Evolutionary conservation across 1,284 basidiomycete species (phyloP), one percentile per base, ranked within the genome.

Genomic region (Fomitiporia mediterranea): DNA sequence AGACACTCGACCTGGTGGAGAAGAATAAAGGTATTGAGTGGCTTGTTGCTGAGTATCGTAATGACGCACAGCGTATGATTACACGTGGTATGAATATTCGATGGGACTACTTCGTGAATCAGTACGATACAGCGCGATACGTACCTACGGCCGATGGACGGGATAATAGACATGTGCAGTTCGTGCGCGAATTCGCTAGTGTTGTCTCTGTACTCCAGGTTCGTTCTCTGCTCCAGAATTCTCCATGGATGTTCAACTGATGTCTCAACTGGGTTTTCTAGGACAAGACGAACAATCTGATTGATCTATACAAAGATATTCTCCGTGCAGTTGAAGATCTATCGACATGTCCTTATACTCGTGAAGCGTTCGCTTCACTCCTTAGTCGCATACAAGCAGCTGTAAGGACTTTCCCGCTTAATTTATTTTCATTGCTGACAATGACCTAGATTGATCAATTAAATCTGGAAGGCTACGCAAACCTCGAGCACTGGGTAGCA

Each of bases 71-170:
- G 72, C 78, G 90, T 67, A 94, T 96, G 90, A 89, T 97, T 60
- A 79, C 79, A 11, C 85, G 86, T 71, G 94, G 93, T 88, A 92
- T 98, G 88, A 84, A 83, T 64, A 90, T 96, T 63, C 86, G 91
- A 39, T 99, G 96, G 97, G 97, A 99, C 69, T 84, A 94, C 70
- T 94, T 99, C 63, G 89, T 96, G 63, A 94, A 91, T 65, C 89
- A 93, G 52, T 96, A 92, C 67, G 92, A 95, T 65, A 83, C 86
- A 2, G 77, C 84, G 27, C 78, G 91, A 60, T 89, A 86, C 68
- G 78, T 89, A 2, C 75, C 86, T 0, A 76, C 80, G 47, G 76
- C 80, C 25, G 90, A 93, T 63, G 84, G 84, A 27, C 81, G 92
- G 57, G 92, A 97, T 69, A 89, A 87, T 67, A 79, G 91, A 58